These are phyloP conservation scores for Malassezia vespertilionis DNA, from an alignment of 1,284 basidiomycete genomes.

Conservation along the genomic window DNA sequence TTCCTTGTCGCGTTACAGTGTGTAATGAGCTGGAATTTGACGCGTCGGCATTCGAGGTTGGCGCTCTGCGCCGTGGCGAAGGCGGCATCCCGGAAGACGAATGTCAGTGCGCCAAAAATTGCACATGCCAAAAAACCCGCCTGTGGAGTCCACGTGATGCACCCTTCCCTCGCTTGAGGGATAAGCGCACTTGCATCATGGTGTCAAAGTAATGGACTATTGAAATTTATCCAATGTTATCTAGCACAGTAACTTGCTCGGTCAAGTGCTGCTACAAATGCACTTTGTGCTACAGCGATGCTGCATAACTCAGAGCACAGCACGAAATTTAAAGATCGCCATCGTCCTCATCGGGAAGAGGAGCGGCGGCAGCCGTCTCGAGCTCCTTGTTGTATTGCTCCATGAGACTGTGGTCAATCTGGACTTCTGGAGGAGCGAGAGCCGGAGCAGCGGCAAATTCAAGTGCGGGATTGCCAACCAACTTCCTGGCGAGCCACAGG, in stretches of 20 bases:
- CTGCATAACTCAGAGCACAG: too few species aligned
- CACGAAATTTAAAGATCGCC: slow-evolving; percentile 38
- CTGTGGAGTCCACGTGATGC: slow-evolving; percentile 8
- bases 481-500: slow-evolving; percentile 96
- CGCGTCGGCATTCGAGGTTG: neutral
- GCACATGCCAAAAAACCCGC: neutral
- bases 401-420: slow-evolving; percentile 72
- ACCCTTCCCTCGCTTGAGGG: too few species aligned
- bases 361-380: slow-evolving; percentile 52
- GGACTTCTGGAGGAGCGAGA: slow-evolving; percentile 84
- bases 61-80: slow-evolving; percentile 6
- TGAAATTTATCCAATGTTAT: too few species aligned
- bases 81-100: slow-evolving; percentile 7
- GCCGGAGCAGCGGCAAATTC: slow-evolving; percentile 96
- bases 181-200: too few species aligned
- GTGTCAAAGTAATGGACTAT: too few species aligned
- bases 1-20: slow-evolving; percentile 52
- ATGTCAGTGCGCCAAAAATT: neutral
- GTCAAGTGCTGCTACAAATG: too few species aligned
- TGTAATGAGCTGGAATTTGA: neutral
- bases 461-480: slow-evolving; percentile 79
- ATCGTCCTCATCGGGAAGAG: slow-evolving; percentile 53
- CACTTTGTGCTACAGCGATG: too few species aligned
- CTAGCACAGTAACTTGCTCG: too few species aligned
- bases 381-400: slow-evolving; percentile 72